Percentiles rank a stretch among this genome's conserved stretches.
phyloP scores from a whole-genome alignment of 2,329 filamentous ascomycete genomes.

The Paracorniculantispora psalliotae region DNA sequence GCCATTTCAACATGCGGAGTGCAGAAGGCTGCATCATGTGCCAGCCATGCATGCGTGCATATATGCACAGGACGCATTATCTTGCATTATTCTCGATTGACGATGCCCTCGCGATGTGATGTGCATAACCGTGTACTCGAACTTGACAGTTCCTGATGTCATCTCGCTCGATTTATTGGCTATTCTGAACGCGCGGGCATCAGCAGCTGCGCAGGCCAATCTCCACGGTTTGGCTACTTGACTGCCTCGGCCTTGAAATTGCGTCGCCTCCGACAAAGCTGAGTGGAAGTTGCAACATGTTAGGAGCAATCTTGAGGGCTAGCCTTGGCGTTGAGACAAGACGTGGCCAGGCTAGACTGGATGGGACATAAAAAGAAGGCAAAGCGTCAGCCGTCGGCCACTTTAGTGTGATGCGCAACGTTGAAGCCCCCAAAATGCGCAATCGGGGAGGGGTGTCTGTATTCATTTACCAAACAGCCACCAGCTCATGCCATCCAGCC shows the following conservation, averaged over 20 bases:
- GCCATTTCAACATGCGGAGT: background rate
- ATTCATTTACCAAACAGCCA: background rate
- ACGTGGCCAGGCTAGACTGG: constrained; percentile 9
- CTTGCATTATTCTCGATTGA: constrained; percentile 4
- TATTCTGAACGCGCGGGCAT: background rate
- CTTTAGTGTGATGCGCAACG: background rate
- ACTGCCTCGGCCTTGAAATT: background rate
- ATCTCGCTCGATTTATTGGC: no score
- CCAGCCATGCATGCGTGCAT: background rate
- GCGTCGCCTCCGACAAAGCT: background rate
- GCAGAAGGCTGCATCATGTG: constrained; percentile 8
- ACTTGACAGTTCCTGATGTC: no score
- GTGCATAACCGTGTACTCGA: no score
- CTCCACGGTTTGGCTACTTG: no score
- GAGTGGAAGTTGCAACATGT: background rate
- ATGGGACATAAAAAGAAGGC: constrained; percentile 1
- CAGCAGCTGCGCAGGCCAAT: no score
- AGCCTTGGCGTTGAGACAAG: constrained; percentile 1
- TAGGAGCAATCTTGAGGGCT: background rate
- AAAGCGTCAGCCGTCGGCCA: background rate
- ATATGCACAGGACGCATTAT: background rate
- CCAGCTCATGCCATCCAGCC: background rate
- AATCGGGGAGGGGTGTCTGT: background rate
- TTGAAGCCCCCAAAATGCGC: background rate
- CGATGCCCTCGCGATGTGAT: background rate